Evolutionary conservation across 1,139 yeast genomes (phyloP), one percentile per base, ranked within the genome.

Genomic region (Casaregolazyma lundiana): DNA sequence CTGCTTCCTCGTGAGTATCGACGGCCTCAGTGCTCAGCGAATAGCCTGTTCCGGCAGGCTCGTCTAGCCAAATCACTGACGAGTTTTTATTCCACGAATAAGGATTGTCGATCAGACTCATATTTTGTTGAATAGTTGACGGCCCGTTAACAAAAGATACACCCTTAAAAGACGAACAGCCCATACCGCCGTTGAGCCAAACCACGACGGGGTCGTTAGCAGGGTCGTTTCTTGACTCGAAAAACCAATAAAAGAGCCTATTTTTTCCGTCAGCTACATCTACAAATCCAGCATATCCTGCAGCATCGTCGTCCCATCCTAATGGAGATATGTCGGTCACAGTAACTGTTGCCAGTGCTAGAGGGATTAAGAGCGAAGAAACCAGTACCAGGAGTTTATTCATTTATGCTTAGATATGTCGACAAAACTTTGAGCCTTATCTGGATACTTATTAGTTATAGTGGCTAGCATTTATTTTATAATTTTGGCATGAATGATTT

Each of bases 221-320:
- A 9, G 84, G 84, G 61, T 81, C 83, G 58, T 79, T 80, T 66
- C 87, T 72, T 41, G 83, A 77, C 61, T 81, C 87, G 54, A 80
- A 81, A 54, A 79, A 77, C 83, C 84, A 86, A 65, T 85, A 86
- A 61, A 84, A 57, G 61, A 84, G 79, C 64, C 85, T 94, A 65
- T 85, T 87, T 60, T 84, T 92, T 2, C 84, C 94, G 57, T 83
- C 86, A 46, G 81, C 89, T 32, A 81, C 77, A 60, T 82, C 88
- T 57, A 80, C 70, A 60, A 82, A 81, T 22, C 88, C 88, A n/a
- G 84, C 73, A 55, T 74, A 78, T 59, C 84, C 90, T 79, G 53
- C 55, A 79, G 53, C 53, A 26, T 62, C 66, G 19, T 42, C 45
- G 45, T 66, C 70, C 36, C 65, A 52, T 7, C 62, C 62, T 7